Conservation (phyloP, 192 early-diverging fungal genomes). For the Coemansia javaensis region DNA sequence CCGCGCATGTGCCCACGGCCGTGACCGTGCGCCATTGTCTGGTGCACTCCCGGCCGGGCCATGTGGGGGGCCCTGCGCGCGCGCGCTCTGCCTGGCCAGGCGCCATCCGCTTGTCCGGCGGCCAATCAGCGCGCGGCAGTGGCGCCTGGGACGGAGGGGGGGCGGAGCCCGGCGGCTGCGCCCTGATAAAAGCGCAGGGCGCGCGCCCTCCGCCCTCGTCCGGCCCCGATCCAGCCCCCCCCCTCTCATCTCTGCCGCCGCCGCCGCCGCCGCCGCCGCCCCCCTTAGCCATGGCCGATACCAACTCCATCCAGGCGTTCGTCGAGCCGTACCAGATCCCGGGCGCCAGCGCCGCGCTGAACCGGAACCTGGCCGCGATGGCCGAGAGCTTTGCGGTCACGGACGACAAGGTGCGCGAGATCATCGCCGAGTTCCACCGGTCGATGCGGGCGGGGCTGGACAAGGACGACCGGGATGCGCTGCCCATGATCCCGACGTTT, state of each 20-base stretch:
- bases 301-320: slow-evolving; percentile 41
- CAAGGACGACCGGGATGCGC: slow-evolving; percentile 49
- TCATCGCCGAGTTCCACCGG: slow-evolving; percentile 56
- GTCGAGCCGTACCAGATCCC: slow-evolving; percentile 40
- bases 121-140: too few species aligned
- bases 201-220: not conserved
- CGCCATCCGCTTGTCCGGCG: too few species aligned
- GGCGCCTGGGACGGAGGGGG: not conserved
- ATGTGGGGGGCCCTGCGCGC: too few species aligned
- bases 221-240: not conserved
- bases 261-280: not conserved
- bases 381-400: slow-evolving; percentile 54
- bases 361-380: slow-evolving; percentile 48
- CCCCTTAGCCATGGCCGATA: slow-evolving; percentile 30
- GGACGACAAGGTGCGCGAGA: slow-evolving; percentile 52
- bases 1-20: too few species aligned
- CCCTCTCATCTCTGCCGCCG: not conserved
- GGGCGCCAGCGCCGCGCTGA: slow-evolving; percentile 50
- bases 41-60: too few species aligned
- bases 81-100: too few species aligned
- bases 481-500: slow-evolving; percentile 90
- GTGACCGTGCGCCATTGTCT: too few species aligned
- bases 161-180: too few species aligned
- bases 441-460: slow-evolving; percentile 65
- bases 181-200: too few species aligned